Conservation (phyloP, 2,329 filamentous ascomycete species). For the Alternaria brassicicola region DNA sequence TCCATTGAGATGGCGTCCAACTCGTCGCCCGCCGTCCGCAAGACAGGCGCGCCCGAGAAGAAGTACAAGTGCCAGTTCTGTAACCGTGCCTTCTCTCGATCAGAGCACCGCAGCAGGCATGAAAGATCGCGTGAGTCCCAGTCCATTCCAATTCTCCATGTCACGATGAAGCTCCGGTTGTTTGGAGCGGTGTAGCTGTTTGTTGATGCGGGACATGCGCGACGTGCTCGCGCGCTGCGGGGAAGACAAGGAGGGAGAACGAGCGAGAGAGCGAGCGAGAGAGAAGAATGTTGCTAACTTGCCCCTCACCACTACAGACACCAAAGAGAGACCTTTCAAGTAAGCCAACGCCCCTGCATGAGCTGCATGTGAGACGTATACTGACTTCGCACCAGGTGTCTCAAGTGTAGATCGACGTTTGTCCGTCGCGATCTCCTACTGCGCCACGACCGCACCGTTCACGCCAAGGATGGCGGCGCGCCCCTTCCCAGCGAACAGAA, state of each 20-base stretch:
- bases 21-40: slow-evolving; percentile 73
- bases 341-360: slow-evolving; percentile 49
- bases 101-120: slow-evolving; percentile 95
- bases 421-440: slow-evolving; percentile 95
- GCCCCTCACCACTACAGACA: slow-evolving; percentile 68
- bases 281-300: slow-evolving; percentile 41
- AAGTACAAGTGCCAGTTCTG: slow-evolving; percentile 99
- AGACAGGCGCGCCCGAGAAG: slow-evolving; percentile 81
- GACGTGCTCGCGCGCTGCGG: slow-evolving; percentile 45
- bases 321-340: slow-evolving; percentile 98
- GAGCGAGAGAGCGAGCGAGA: too few species aligned
- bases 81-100: slow-evolving; percentile 94
- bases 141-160: slow-evolving; percentile 10
- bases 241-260: slow-evolving; percentile 31
- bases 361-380: too few species aligned
- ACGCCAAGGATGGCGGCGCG: slow-evolving; percentile 95
- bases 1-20: slow-evolving; percentile 66
- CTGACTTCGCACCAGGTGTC: slow-evolving; percentile 37
- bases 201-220: slow-evolving; percentile 43
- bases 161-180: slow-evolving; percentile 32
- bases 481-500: slow-evolving; percentile 95
- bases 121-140: slow-evolving; percentile 91
- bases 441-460: slow-evolving; percentile 96
- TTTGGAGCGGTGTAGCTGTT: slow-evolving; percentile 38
- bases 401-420: slow-evolving; percentile 98